Evolutionary conservation across 1,284 basidiomycete species (phyloP), one percentile per base, ranked within the genome.

Genomic region (Schizophyllum amplum): DNA sequence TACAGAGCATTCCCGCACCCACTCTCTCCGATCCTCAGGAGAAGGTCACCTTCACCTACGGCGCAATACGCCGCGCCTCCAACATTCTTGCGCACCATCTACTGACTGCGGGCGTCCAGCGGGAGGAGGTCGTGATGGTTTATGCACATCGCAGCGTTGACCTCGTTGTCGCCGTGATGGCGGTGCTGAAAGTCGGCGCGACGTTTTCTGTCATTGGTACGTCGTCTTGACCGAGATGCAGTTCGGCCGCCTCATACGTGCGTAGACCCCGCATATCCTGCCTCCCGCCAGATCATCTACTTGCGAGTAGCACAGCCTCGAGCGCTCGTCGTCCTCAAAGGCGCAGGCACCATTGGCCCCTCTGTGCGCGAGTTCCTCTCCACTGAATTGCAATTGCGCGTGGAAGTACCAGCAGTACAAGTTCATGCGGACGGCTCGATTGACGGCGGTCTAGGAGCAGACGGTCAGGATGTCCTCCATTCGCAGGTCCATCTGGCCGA

Each of bases 121-220:
- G 94, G 24, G 96, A 96, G 64, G 97, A 99, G 65, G 94, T 99
- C 21, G 94, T 99, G 56, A 98, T 97, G 84, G 91, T 99, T n/a
- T 99, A 99, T 68, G 97, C 97, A 0, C 87, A 98, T 66, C 85
- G 97, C 51, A 94, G 92, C 63, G 95, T 98, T 48, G 96, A 99
- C 70, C 86, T 99, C 53, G 93, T 98, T 5, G 91, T 99, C 4
- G 96, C 96, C 20, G 94, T 99, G 4, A 90, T 99, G 85, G 97
- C 92, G 53, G 88, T 97, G 33, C 81, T 99, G 65, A 99, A 99
- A 75, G 94, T 92, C 1, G 97, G 97, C 24, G 96, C 92, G 5
- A 95, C 94, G 1, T 99, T 99, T 75, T 96, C 92, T 46, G 97
- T 99, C 61, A 98, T 99, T 60, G 95, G 92, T 93, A 56, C 65